These are phyloP conservation scores for Fusarium austroafricanum DNA, from an alignment of 2,329 filamentous ascomycete species.

Conservation along the genomic window DNA sequence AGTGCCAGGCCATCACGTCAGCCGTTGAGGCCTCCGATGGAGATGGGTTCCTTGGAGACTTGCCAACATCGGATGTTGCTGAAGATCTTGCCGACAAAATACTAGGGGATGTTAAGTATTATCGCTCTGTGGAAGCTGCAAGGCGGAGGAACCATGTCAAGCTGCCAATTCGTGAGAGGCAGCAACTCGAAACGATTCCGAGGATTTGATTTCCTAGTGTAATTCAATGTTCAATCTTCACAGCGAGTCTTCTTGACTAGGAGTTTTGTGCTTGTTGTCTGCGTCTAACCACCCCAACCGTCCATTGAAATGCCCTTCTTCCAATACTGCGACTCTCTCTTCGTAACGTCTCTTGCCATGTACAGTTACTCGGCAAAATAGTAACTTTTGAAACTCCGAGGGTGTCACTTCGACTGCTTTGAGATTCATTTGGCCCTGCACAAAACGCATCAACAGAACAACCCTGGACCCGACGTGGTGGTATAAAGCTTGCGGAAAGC, in stretches of 20 bases:
- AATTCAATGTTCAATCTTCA: background rate
- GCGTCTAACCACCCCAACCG: slow-evolving; percentile 1
- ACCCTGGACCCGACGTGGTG: slow-evolving; percentile 36
- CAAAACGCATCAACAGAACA: slow-evolving; percentile 30
- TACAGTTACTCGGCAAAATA: slow-evolving; percentile 39
- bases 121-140: slow-evolving; percentile 30
- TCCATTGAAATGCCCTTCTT: slow-evolving; percentile 32
- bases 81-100: slow-evolving; percentile 5
- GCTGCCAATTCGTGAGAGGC: slow-evolving; percentile 6
- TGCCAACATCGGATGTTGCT: background rate
- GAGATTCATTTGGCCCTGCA: slow-evolving; percentile 19
- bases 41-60: background rate
- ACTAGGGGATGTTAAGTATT: slow-evolving; percentile 15
- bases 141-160: slow-evolving; percentile 28
- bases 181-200: background rate
- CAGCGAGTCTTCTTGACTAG: background rate
- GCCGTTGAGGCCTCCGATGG: slow-evolving; percentile 23
- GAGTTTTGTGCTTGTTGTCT: background rate
- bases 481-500: slow-evolving; percentile 27
- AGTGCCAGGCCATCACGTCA: slow-evolving; percentile 36
- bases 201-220: background rate
- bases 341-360: slow-evolving; percentile 30
- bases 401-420: slow-evolving; percentile 23
- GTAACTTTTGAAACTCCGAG: slow-evolving; percentile 30
- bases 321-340: slow-evolving; percentile 26